These are phyloP conservation scores for Euryodendron excelsum DNA, from an alignment of 148 eudicot genomes.

Conservation along the genomic window DNA sequence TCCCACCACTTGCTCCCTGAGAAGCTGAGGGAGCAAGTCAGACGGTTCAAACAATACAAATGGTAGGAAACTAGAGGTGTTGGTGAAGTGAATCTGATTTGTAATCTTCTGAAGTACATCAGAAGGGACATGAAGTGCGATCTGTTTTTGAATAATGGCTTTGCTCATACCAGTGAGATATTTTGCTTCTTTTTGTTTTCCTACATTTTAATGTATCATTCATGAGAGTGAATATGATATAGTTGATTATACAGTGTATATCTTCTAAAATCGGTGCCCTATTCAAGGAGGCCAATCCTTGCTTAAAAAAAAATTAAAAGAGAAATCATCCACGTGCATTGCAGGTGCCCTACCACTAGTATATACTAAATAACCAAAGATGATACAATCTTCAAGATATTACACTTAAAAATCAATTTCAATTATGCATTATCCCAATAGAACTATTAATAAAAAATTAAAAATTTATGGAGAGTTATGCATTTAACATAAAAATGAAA, in stretches of 20 bases:
- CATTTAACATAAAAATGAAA: too few species aligned
- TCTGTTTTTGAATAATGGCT: slow-evolving; percentile 79
- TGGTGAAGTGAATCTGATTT: slow-evolving; percentile 73
- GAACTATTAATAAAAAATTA: too few species aligned
- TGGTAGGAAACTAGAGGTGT: slow-evolving; percentile 98
- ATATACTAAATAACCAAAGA: too few species aligned
- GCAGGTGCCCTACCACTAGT: too few species aligned
- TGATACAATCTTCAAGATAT: too few species aligned
- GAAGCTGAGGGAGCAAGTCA: slow-evolving; percentile 69
- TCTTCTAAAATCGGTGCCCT: too few species aligned
- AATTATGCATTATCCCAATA: too few species aligned
- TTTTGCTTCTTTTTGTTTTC: background rate
- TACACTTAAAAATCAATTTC: too few species aligned
- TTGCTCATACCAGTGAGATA: slow-evolving; percentile 66
- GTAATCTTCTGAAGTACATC: slow-evolving; percentile 81
- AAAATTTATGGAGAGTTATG: too few species aligned
- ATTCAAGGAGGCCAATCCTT: too few species aligned
- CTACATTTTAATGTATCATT: background rate
- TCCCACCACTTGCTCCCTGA: slow-evolving; percentile 87
- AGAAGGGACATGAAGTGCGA: slow-evolving; percentile 96
- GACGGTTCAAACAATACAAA: slow-evolving; percentile 84
- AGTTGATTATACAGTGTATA: background rate
- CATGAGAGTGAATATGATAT: background rate
- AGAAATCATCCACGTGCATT: too few species aligned
- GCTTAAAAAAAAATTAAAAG: too few species aligned